Evolutionary conservation across 2,329 filamentous ascomycete genomes (phyloP).

Genomic region (Raffaelea albimanens): DNA sequence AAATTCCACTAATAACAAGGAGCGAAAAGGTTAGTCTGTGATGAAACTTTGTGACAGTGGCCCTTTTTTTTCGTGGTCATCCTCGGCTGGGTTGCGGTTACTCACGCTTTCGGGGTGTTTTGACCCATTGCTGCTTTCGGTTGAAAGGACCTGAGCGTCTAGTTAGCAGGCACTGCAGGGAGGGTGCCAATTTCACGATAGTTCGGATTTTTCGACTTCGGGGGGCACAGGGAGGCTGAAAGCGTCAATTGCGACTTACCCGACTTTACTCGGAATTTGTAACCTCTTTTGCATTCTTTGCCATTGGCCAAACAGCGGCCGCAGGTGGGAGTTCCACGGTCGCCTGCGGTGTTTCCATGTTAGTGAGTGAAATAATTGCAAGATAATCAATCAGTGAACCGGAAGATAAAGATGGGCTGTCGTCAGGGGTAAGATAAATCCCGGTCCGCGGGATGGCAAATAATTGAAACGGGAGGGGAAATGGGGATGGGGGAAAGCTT

Average conservation of each 20-base stretch:
- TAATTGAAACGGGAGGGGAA: no score
- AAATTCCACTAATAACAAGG: constrained; percentile 8
- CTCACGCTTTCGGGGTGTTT: constrained; percentile 19
- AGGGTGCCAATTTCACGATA: background rate
- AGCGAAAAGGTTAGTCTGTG: background rate
- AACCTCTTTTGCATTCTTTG: constrained; percentile 19
- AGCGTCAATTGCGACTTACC: constrained; percentile 9
- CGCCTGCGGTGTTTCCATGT: constrained; percentile 21
- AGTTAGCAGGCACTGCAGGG: no score
- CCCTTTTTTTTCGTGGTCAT: background rate
- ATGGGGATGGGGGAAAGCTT: background rate
- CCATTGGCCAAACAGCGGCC: constrained; percentile 20
- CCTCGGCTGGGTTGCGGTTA: constrained; percentile 1
- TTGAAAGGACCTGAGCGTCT: constrained; percentile 21
- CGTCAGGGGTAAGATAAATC: background rate
- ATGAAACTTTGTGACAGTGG: background rate
- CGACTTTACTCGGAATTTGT: constrained; percentile 22
- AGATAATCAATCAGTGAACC: background rate
- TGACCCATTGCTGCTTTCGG: constrained; percentile 23
- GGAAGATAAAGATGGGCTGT: background rate
- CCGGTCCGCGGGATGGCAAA: no score
- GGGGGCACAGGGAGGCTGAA: background rate
- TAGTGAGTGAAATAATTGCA: background rate
- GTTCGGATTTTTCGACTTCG: background rate
- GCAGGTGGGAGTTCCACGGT: constrained; percentile 25